Evolutionary conservation across 2,329 filamentous ascomycete species (phyloP).

Genomic region (Xylaria sp.): DNA sequence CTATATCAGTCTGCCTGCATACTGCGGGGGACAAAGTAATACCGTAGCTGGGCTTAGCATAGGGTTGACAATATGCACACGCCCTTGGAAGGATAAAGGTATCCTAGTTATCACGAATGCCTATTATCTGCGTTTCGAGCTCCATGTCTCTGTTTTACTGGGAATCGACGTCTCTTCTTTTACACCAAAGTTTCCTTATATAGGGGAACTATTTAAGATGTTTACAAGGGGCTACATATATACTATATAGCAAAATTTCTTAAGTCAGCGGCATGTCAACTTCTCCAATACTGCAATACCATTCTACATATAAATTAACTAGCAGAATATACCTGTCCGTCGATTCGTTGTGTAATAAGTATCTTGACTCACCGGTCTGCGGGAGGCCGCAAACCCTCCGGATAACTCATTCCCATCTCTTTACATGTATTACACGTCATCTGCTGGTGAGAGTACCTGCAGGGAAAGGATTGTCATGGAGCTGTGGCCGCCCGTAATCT

Average conservation of each 20-base stretch:
- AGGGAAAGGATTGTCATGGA: neutral
- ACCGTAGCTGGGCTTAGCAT: neutral
- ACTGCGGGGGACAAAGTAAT: neutral
- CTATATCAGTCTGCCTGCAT: neutral
- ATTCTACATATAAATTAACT: neutral
- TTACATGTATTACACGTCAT: constrained; percentile 2
- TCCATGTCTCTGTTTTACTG: neutral
- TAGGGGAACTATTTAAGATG: no score
- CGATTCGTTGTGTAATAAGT: neutral
- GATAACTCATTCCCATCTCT: neutral
- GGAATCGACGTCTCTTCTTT: no score
- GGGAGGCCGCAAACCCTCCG: neutral
- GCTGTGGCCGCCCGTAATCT: neutral
- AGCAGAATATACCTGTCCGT: neutral
- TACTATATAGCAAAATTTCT: neutral
- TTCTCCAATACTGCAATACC: neutral
- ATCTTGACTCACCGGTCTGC: neutral
- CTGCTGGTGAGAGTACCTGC: neutral
- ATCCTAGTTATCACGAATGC: neutral
- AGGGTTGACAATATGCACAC: neutral
- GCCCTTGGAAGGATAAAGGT: neutral
- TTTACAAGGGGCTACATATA: neutral
- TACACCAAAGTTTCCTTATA: no score
- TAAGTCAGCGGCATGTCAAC: neutral
- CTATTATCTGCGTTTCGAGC: neutral